Base-by-base conservation (phyloP, 805 yeast species). In the Nakazawaea wyomingensis region DNA sequence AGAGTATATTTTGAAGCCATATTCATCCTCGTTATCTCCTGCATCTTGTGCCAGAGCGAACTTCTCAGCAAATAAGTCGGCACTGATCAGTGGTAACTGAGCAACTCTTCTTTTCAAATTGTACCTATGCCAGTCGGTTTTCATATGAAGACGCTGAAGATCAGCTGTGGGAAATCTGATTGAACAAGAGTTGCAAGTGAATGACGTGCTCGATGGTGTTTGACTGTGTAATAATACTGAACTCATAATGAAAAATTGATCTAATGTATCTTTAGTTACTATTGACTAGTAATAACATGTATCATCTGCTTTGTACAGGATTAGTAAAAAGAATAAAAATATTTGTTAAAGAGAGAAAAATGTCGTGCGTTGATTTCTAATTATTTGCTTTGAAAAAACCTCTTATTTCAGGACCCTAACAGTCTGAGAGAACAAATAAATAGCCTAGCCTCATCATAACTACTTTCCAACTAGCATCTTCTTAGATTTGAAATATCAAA, bases 111-210 rank as follows among this genome's bases (percentile, higher is more conserved):
- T 79, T 59, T 93, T 93, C 56, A 93, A 72, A 57, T 93, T 93
- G 63, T 93, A 93, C 49, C 99, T 75, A 59, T 93, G 99, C 99
- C 99, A 93, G 44, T 93, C 99, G 2, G 96, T 82, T 59, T 86
- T 88, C 99, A 93, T 93, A 60, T 93, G 99, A 50, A 74, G 74
- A 49, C 98, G 73, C 65, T 93, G 99, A 46, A 81, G 70, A 49
- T 82, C 93, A n/a, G 95, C 82, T 29, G 81, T 71, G 34, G 82
- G 77, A 57, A 93, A 93, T 36, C 81, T 80, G 50, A 88, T 78
- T 19, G 79, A 80, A 63, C 99, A 93, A 17, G 96, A 83, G 57
- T 90, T 86, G 65, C 99, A 93, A 10, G 96, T 88, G 48, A 61
- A 61, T 10, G 54, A 50, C 3, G 64, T 52, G 6, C 53, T 52